phyloP scores from a whole-genome alignment of 139 green algal genomes.

The Picochlorum sp. region DNA sequence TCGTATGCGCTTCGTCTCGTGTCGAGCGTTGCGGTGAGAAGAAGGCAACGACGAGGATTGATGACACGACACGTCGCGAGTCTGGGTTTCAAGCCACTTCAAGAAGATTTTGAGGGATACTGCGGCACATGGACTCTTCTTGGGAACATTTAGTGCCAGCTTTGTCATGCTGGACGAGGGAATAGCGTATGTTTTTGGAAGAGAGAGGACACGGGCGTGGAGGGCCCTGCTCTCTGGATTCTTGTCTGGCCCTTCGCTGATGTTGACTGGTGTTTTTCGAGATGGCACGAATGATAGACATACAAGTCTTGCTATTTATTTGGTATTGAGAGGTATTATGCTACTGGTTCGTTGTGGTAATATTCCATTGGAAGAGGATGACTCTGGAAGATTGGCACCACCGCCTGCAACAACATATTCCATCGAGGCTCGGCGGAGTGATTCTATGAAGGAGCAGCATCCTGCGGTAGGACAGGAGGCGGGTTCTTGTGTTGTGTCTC shows the following conservation, averaged over 20 bases:
- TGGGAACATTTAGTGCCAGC: constrained; percentile 51
- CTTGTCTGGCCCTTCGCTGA: constrained; percentile 71
- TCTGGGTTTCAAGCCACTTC: neutral
- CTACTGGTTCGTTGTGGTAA: constrained; percentile 80
- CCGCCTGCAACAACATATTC: neutral
- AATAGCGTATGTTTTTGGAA: constrained; percentile 34
- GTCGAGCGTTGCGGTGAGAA: neutral
- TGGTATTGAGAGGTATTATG: constrained; percentile 75
- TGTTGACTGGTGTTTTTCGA: constrained; percentile 44
- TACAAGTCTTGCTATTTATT: constrained; percentile 78
- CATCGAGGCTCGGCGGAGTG: neutral
- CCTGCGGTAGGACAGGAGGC: neutral
- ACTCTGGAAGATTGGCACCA: constrained; percentile 3
- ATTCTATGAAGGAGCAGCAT: neutral
- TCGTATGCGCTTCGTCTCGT: constrained; percentile 24
- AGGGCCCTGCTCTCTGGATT: constrained; percentile 61
- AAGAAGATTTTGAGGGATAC: constrained; percentile 44
- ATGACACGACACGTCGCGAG: neutral
- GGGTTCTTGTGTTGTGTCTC: neutral
- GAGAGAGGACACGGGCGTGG: constrained; percentile 39
- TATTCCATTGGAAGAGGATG: constrained; percentile 35
- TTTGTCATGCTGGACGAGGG: constrained; percentile 68
- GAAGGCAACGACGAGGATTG: neutral
- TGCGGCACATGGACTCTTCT: constrained; percentile 51
- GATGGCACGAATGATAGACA: constrained; percentile 40